A percentile compares a stretch with the other conserved stretches of the same genome.
Conservation (phyloP, 495 filamentous ascomycete species). For the Chaetomium cochliodes region DNA sequence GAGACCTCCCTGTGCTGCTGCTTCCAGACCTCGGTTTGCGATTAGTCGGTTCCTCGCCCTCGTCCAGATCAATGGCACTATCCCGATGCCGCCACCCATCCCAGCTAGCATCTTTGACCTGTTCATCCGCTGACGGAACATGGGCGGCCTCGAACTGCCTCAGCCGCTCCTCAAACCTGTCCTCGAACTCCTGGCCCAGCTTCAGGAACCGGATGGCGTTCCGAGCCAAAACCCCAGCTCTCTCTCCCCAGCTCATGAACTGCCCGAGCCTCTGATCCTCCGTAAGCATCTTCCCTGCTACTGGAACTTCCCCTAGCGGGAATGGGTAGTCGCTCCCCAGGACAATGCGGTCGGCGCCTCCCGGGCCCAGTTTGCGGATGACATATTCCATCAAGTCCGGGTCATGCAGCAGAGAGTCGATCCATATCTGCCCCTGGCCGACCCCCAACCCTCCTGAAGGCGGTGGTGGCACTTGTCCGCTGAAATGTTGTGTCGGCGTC, state of each 20-base stretch:
- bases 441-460: not conserved
- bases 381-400: slow-evolving; percentile 33
- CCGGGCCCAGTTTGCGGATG: slow-evolving; percentile 28
- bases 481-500: slow-evolving; percentile 27
- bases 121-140: not conserved
- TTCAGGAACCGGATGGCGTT: slow-evolving; percentile 32
- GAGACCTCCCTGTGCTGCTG: not conserved
- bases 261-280: slow-evolving; percentile 26
- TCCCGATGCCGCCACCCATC: slow-evolving; percentile 16
- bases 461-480: not conserved
- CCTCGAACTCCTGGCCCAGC: slow-evolving; percentile 27
- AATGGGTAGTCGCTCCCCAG: slow-evolving; percentile 36
- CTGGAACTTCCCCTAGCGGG: slow-evolving; percentile 33
- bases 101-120: slow-evolving; percentile 1
- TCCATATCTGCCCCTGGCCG: slow-evolving; percentile 29
- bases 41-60: not conserved
- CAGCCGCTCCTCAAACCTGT: slow-evolving; percentile 24
- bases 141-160: slow-evolving; percentile 8
- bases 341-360: slow-evolving; percentile 24
- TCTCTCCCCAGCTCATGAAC: slow-evolving; percentile 31
- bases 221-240: slow-evolving; percentile 26
- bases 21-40: not conserved
- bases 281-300: slow-evolving; percentile 30
- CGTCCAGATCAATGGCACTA: slow-evolving; percentile 13
- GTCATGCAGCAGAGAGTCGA: slow-evolving; percentile 33